phyloP scores from a whole-genome alignment of 371 early-diverging fungal species.

The Rhizomucor miehei region DNA sequence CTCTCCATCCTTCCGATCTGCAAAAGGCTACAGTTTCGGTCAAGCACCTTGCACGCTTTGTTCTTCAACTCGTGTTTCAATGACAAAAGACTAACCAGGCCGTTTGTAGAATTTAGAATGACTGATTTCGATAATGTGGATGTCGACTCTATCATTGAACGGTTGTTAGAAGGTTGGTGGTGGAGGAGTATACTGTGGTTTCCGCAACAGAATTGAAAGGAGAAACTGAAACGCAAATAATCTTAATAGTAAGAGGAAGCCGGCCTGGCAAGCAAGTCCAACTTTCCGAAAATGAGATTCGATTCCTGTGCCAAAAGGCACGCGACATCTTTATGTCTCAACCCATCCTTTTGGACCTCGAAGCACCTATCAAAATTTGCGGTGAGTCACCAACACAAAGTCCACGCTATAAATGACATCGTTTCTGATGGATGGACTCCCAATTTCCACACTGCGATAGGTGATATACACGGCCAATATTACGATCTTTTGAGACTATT shows the following conservation, averaged over 20 bases:
- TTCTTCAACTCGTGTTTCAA: too few species aligned
- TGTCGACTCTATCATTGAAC: constrained; percentile 86
- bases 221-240: not conserved
- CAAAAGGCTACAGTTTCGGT: too few species aligned
- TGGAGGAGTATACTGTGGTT: constrained; percentile 6
- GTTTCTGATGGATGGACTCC: too few species aligned
- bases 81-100: too few species aligned
- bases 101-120: too few species aligned
- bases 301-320: constrained; percentile 80
- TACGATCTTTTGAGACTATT: constrained; percentile 86
- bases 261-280: constrained; percentile 83
- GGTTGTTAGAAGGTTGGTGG: constrained; percentile 82
- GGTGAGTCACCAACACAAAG: constrained; percentile 40
- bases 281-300: constrained; percentile 75
- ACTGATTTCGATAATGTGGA: constrained; percentile 52
- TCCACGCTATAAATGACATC: not conserved
- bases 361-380: constrained; percentile 95
- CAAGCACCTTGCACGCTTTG: too few species aligned
- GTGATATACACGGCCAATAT: constrained; percentile 95
- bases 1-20: too few species aligned
- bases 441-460: constrained; percentile 17
- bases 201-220: not conserved
- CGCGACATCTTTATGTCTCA: constrained; percentile 91
- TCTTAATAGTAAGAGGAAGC: constrained; percentile 74
- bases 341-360: constrained; percentile 89